A percentile compares a stretch with the other conserved stretches of the same genome.
Evolutionary conservation across 2,329 filamentous ascomycete genomes (phyloP).

Genomic region (Cadophora sp.): DNA sequence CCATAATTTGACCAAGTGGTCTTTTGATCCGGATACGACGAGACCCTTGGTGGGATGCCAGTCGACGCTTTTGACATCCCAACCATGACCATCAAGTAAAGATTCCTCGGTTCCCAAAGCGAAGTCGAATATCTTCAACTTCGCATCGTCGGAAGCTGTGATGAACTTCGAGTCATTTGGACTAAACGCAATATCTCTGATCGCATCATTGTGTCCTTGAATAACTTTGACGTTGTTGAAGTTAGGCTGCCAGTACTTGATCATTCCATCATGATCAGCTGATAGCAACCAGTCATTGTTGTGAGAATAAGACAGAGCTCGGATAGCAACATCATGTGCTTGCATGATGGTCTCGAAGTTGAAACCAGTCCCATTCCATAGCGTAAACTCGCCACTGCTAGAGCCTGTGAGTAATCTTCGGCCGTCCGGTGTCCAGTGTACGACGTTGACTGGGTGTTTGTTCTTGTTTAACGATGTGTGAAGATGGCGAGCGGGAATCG

Average conservation of each 20-base stretch:
- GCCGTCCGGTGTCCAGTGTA: constrained; percentile 97
- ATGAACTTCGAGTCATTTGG: constrained; percentile 96
- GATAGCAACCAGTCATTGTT: constrained; percentile 97
- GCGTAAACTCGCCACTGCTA: constrained; percentile 95
- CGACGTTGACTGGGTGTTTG: constrained; percentile 95
- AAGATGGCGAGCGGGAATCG: constrained; percentile 91
- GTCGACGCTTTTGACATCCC: constrained; percentile 96
- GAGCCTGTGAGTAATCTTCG: constrained; percentile 90
- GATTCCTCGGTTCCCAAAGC: constrained; percentile 84
- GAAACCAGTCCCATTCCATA: constrained; percentile 99
- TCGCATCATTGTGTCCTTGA: constrained; percentile 86
- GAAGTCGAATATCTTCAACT: constrained; percentile 96
- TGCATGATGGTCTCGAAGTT: constrained; percentile 99
- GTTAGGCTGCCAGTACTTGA: constrained; percentile 99
- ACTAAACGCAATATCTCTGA: constrained; percentile 90
- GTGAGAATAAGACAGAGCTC: constrained; percentile 86
- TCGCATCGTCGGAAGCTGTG: constrained; percentile 92
- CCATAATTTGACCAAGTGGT: constrained; percentile 97
- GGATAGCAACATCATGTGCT: constrained; percentile 88
- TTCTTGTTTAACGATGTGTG: constrained; percentile 99
- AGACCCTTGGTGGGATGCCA: constrained; percentile 97
- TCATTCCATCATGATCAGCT: constrained; percentile 89
- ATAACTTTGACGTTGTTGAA: constrained; percentile 99
- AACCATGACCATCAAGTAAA: constrained; percentile 89
- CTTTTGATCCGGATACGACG: constrained; percentile 94